phyloP scores from a whole-genome alignment of 1,284 basidiomycete species.

The Ceratobasidium sp. region DNA sequence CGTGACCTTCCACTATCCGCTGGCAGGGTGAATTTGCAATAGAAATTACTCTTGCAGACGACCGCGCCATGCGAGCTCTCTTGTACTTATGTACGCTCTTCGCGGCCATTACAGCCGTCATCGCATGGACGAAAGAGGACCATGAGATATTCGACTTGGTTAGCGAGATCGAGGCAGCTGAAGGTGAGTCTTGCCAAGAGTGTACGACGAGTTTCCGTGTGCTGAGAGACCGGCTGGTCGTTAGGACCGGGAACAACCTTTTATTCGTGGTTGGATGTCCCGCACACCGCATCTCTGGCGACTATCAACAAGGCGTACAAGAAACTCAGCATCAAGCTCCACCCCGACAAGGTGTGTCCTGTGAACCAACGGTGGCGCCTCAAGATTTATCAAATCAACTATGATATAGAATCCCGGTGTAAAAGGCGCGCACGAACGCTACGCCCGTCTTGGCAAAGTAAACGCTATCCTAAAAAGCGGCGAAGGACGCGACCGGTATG shows the following conservation, averaged over 20 bases:
- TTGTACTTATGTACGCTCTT: constrained; percentile 28
- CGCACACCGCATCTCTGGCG: constrained; percentile 68
- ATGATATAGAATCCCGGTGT: constrained; percentile 74
- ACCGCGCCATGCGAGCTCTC: constrained; percentile 31
- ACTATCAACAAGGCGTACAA: constrained; percentile 89
- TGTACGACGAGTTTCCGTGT: not conserved
- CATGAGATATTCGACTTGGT: constrained; percentile 98
- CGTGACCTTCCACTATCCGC: constrained; percentile 15
- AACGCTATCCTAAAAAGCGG: constrained; percentile 77
- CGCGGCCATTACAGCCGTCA: constrained; percentile 23
- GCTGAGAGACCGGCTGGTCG: constrained; percentile 34
- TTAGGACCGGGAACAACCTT: constrained; percentile 85
- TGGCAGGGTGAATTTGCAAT: constrained; percentile 32
- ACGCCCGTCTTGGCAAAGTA: constrained; percentile 87
- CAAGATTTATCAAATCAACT: constrained; percentile 62
- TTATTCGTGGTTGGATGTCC: constrained; percentile 83
- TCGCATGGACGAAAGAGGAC: constrained; percentile 68
- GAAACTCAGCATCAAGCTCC: constrained; percentile 84
- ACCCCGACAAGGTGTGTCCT: constrained; percentile 61
- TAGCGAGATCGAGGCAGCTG: constrained; percentile 76
- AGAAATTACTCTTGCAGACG: not conserved
- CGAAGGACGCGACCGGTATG: constrained; percentile 79
- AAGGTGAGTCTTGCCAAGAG: constrained; percentile 61
- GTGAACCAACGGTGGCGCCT: not conserved
- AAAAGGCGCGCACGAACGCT: constrained; percentile 82